Evolutionary conservation across 768 basidiomycete genomes (phyloP).

Genomic region (Gloeopeniophorella convolvens): DNA sequence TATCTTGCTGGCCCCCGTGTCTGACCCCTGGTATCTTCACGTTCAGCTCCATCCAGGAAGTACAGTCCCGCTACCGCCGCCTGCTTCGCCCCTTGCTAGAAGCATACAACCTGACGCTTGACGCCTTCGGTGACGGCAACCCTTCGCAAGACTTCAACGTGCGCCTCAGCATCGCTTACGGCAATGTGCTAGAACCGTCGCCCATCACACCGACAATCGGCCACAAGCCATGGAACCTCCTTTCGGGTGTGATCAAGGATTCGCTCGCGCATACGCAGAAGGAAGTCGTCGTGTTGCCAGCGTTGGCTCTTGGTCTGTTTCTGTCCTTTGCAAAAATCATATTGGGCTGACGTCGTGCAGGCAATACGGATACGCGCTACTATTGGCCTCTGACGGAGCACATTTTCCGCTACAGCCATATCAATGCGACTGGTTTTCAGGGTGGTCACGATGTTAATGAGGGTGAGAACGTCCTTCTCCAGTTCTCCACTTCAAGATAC

Average conservation of each 20-base stretch:
- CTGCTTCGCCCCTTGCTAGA: conserved; percentile 40
- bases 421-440: conserved; percentile 29
- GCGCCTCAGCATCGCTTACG: too few relatives aligned
- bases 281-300: neutral
- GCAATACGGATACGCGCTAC: conserved; percentile 38
- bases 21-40: too few relatives aligned
- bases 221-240: conserved; percentile 27
- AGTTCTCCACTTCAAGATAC: too few relatives aligned
- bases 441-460: conserved; percentile 30
- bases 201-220: too few relatives aligned
- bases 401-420: conserved; percentile 62
- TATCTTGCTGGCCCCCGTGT: too few relatives aligned
- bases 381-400: conserved; percentile 44
- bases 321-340: too few relatives aligned
- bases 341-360: too few relatives aligned
- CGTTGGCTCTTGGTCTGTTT: neutral
- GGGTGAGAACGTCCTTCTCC: too few relatives aligned
- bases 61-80: conserved; percentile 38
- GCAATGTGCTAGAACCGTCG: too few relatives aligned
- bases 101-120: conserved; percentile 52
- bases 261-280: neutral
- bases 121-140: conserved; percentile 45
- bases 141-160: too few relatives aligned
- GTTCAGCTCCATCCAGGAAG: conserved; percentile 26
- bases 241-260: too few relatives aligned